Conservation (phyloP, 2,329 filamentous ascomycete species). For the Alternaria gansuensis region DNA sequence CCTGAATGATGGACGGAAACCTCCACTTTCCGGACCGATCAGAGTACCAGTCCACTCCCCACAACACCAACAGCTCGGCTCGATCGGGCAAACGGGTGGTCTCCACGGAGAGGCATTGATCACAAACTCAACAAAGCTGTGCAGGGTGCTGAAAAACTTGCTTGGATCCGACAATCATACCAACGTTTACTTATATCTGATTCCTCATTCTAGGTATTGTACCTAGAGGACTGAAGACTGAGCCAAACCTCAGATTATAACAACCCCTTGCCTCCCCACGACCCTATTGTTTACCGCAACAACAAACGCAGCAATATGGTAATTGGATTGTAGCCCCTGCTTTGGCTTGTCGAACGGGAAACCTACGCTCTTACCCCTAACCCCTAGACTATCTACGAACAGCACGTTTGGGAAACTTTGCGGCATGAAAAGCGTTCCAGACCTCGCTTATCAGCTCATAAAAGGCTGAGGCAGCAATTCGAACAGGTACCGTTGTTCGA, state of each 20-base stretch:
- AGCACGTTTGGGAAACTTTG: conserved; percentile 50
- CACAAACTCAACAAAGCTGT: background rate
- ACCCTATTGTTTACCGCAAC: conserved; percentile 51
- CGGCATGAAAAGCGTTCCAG: conserved; percentile 48
- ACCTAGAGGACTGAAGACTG: background rate
- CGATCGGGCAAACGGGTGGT: background rate
- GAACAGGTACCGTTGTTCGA: conserved; percentile 49
- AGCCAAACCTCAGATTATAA: conserved; percentile 5
- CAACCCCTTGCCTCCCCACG: conserved; percentile 41
- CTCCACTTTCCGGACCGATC: background rate
- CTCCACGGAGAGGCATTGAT: background rate
- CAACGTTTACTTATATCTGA: background rate
- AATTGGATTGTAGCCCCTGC: conserved; percentile 30
- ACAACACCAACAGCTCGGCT: background rate
- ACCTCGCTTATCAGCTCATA: conserved; percentile 46
- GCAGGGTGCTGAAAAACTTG: background rate
- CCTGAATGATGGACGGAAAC: background rate
- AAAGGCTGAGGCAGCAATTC: conserved; percentile 46
- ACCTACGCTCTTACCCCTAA: conserved; percentile 44
- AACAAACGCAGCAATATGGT: conserved; percentile 46
- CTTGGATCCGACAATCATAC: background rate
- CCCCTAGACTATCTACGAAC: conserved; percentile 47
- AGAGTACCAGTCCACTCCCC: background rate
- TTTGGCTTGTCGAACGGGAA: conserved; percentile 44
- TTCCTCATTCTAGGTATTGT: background rate